Percentiles rank a stretch among this genome's conserved stretches.
phyloP scores from a whole-genome alignment of 2,329 filamentous ascomycete genomes.

The Neobulgaria alba region DNA sequence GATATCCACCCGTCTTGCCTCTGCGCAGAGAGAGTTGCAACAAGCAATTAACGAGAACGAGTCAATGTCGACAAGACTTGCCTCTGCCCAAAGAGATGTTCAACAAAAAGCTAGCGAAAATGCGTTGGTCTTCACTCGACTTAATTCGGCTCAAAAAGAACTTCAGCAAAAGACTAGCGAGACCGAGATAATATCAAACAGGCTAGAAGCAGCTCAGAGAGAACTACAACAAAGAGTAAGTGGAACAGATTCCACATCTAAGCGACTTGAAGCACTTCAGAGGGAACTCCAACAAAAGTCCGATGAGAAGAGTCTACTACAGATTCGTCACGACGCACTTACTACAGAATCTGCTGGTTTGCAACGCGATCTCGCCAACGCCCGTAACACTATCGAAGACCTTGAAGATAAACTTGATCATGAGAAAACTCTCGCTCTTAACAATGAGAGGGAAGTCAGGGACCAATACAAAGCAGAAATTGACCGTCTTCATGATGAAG shows the following conservation, averaged over 20 bases:
- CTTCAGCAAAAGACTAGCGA: neutral
- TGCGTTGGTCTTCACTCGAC: conserved; percentile 27
- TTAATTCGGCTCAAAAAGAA: conserved; percentile 51
- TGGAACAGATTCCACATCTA: conserved; percentile 14
- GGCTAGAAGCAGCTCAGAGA: neutral
- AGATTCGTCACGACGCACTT: conserved; percentile 59
- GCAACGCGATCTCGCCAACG: conserved; percentile 50
- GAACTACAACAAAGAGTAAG: neutral
- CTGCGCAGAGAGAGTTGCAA: neutral
- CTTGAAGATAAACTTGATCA: conserved; percentile 41
- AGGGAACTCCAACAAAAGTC: conserved; percentile 49
- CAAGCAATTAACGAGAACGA: neutral
- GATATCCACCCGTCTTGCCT: neutral
- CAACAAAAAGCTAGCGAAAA: conserved; percentile 39
- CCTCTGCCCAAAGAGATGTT: conserved; percentile 51
- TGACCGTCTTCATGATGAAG: conserved; percentile 41
- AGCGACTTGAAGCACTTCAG: conserved; percentile 43
- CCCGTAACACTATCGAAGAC: conserved; percentile 35
- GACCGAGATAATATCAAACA: neutral
- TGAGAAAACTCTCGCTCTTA: conserved; percentile 30
- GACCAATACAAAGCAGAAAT: conserved; percentile 46
- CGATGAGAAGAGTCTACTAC: conserved; percentile 62
- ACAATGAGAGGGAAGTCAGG: conserved; percentile 52
- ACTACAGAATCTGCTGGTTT: conserved; percentile 57
- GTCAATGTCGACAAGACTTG: conserved; percentile 31